Conservation (phyloP, 2,329 filamentous ascomycete genomes). For the Neonectria neomacrospora region DNA sequence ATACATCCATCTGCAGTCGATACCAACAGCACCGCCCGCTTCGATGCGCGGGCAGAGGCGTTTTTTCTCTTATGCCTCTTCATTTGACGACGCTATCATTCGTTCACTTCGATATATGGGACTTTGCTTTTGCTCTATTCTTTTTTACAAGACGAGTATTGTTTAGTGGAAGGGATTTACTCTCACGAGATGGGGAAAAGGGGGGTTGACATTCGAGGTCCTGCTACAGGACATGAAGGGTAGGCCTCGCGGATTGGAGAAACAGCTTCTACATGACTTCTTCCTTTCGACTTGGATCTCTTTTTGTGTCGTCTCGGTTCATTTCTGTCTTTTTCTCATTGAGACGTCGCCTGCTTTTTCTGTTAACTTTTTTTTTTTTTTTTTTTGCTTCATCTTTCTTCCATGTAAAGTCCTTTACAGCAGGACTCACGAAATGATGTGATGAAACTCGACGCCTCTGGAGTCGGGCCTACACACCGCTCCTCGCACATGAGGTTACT, state of each 20-base stretch:
- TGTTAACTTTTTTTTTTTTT: slow-evolving; percentile 15
- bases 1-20: slow-evolving; percentile 13
- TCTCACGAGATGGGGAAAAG: slow-evolving; percentile 28
- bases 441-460: slow-evolving; percentile 34
- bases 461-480: slow-evolving; percentile 22
- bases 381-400: slow-evolving; percentile 28
- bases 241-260: slow-evolving; percentile 35
- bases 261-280: slow-evolving; percentile 7
- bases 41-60: slow-evolving; percentile 7
- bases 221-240: slow-evolving; percentile 45
- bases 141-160: slow-evolving; percentile 41
- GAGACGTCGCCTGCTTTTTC: slow-evolving; percentile 14
- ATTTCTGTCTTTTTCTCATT: slow-evolving; percentile 1
- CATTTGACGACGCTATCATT: slow-evolving; percentile 32
- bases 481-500: slow-evolving; percentile 20
- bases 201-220: slow-evolving; percentile 36
- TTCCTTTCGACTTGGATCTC: slow-evolving; percentile 29
- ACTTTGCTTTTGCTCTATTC: neutral
- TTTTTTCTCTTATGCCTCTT: slow-evolving; percentile 31
- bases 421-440: slow-evolving; percentile 46
- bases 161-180: slow-evolving; percentile 42
- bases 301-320: slow-evolving; percentile 29
- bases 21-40: slow-evolving; percentile 1
- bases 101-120: slow-evolving; percentile 23
- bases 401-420: slow-evolving; percentile 38